Evolutionary conservation across 2,329 filamentous ascomycete genomes (phyloP), one percentile per base, ranked within the genome.

Genomic region (Curvularia lunata): DNA sequence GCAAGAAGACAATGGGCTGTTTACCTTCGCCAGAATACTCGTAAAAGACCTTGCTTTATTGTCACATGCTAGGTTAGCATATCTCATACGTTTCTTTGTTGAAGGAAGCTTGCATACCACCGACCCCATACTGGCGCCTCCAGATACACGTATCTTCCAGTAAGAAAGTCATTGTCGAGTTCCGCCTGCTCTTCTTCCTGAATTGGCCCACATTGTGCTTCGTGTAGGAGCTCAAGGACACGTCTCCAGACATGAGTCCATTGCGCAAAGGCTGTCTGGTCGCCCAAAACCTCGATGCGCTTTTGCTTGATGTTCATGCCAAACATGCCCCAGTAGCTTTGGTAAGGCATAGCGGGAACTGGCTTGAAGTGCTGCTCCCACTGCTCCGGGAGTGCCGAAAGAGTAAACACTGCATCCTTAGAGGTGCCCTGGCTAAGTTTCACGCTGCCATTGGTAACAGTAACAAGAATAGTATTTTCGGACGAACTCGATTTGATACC

Each of bases 241-340:
- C 81, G 79, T 38, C 77, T 74, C 80, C 75, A 83, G 59, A 81
- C 78, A 64, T 80, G 80, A 1, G 78, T 78, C 77, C 76, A 81
- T 30, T 75, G 77, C 6, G 75, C 77, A 40, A 81, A 83, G 16
- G 76, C 75, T 13, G 71, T 75, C 59, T 82, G 74, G 56, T 82
- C 76, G 23, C 82, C 82, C n/a, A 77, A 65, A 6, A 83, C 75
- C 23, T 79, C 75, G 40, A 81, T 80, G 19, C 81, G 81, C 52
- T 81, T 71, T 58, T 84, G 81, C 56, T 82, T 81, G 67, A 79
- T 78, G 59, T 80, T 82, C 81, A 82, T 80, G 23, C 78, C 78
- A 49, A 78, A 77, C 75, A 75, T 75, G 65, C 77, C 77, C 79
- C 78, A 81, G 61, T 80, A 81, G 54, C 76, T 79, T 56, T 81